Evolutionary conservation across 768 basidiomycete species (phyloP).

Genomic region (Leccinellum luteum): DNA sequence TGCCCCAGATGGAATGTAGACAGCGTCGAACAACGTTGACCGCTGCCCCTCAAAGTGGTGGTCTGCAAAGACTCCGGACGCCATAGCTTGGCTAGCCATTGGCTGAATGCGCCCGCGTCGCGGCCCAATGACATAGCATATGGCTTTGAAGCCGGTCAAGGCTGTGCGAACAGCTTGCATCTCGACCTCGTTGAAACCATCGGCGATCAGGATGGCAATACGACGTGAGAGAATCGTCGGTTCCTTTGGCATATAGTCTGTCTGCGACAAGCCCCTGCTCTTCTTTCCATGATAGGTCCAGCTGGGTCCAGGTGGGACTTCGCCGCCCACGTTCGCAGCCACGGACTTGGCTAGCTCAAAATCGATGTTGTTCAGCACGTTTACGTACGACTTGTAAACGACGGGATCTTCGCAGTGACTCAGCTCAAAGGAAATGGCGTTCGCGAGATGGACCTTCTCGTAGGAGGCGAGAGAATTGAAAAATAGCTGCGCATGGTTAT

Average conservation of each 20-base stretch:
- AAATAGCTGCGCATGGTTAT: slow-evolving; percentile 72
- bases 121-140: slow-evolving; percentile 65
- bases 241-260: slow-evolving; percentile 48
- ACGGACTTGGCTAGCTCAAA: slow-evolving; percentile 68
- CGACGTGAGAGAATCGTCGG: slow-evolving; percentile 65
- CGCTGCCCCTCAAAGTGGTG: slow-evolving; percentile 76
- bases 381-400: slow-evolving; percentile 68
- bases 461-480: slow-evolving; percentile 70
- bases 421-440: slow-evolving; percentile 79
- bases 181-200: slow-evolving; percentile 66
- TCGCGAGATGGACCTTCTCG: slow-evolving; percentile 71
- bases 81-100: slow-evolving; percentile 27
- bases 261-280: slow-evolving; percentile 57
- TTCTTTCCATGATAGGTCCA: slow-evolving; percentile 57
- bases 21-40: slow-evolving; percentile 80
- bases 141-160: slow-evolving; percentile 50
- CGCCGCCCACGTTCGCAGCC: slow-evolving; percentile 61
- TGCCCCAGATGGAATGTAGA: slow-evolving; percentile 73
- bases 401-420: slow-evolving; percentile 75
- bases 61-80: slow-evolving; percentile 48
- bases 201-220: slow-evolving; percentile 72
- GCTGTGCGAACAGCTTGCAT: slow-evolving; percentile 57
- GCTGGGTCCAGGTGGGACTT: slow-evolving; percentile 49
- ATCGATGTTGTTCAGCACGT: slow-evolving; percentile 70
- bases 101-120: slow-evolving; percentile 51